Evolutionary conservation across 352 stramenopile genomes (phyloP), one percentile per base, ranked within the genome.

Genomic region (Phytopythium kandeliae): DNA sequence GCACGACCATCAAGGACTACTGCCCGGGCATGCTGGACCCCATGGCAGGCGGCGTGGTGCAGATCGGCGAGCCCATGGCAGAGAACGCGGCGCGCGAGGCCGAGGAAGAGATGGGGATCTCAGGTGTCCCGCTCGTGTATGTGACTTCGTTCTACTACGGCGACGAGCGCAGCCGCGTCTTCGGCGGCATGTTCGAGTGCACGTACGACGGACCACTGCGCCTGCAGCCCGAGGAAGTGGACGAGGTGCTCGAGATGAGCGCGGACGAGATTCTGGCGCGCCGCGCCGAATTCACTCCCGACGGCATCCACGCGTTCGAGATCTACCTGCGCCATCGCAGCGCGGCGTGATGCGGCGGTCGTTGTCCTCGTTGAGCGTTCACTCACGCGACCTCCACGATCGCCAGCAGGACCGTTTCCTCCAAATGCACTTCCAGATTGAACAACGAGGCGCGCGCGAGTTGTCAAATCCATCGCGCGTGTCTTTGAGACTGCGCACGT

Each of bases 1-100:
- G 86, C 42, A 94, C 82, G 30, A 82, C 87, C 69, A 84, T 86
- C 61, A 95, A 96, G 65, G 86, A 96, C 58, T 95, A 94, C 50
- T 95, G 86, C 52, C 80, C 86, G 0, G 85, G 85, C 0, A 85
- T 85, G 50, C 68, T 93, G 30, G 85, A 96, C 48, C 78, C 83
- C 8, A 86, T 92, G 74, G 72, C 85, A 2, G 85, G 86, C 13
- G 86, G 86, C 13, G 85, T 93, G 28, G 80, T 94, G 31, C 77
- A 89, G 55, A 79, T 74, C 52, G 81, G 67, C 26, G 86, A 96
- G 54, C 62, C 73, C 2, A 83, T 86, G 54, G 69, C 80, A 7
- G 60, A 78, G 25, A 92, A 78, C 47, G 84, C 80, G 3, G 60
- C 63, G 34, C 76, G 85, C 13, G 85, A 96, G 60, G 77, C 74